A percentile compares a stretch with the other conserved stretches of the same genome.
Conservation (phyloP, 768 basidiomycete genomes). For the Dioszegia crocea region DNA sequence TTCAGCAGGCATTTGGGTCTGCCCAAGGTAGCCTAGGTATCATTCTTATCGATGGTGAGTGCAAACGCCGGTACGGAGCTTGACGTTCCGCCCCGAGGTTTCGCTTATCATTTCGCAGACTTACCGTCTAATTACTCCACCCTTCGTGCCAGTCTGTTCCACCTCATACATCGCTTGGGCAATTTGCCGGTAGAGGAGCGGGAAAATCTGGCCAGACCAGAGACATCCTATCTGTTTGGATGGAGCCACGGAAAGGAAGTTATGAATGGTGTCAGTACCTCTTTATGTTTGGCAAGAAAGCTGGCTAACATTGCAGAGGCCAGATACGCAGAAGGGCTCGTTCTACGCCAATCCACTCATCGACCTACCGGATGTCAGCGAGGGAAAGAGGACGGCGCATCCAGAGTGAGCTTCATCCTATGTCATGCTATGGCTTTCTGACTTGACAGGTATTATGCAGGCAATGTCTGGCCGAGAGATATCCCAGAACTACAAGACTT, state of each 20-base stretch:
- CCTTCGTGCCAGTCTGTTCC: conserved; percentile 69
- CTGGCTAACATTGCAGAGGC: conserved; percentile 16
- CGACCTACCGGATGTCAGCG: conserved; percentile 63
- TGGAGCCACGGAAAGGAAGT: conserved; percentile 99
- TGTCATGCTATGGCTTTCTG: neutral
- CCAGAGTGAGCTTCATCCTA: conserved; percentile 55
- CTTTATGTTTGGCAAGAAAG: neutral
- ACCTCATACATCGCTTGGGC: conserved; percentile 70
- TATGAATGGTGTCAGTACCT: conserved; percentile 69
- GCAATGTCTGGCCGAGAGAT: conserved; percentile 70
- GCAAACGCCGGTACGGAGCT: too few species aligned
- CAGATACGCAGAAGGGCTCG: conserved; percentile 83
- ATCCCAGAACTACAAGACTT: conserved; percentile 61
- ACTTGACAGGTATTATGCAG: conserved; percentile 61
- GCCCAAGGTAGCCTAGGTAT: conserved; percentile 42
- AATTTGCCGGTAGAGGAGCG: conserved; percentile 62
- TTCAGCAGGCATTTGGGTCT: conserved; percentile 41
- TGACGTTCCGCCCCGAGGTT: too few species aligned
- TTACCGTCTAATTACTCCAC: conserved; percentile 63
- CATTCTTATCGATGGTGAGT: conserved; percentile 39
- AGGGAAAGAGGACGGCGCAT: conserved; percentile 58
- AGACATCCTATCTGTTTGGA: conserved; percentile 85
- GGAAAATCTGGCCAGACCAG: conserved; percentile 70
- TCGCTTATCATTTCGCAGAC: too few species aligned
- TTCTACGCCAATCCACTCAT: conserved; percentile 83